Evolutionary conservation across 306 rosid species (phyloP), one percentile per base, ranked within the genome.

Genomic region (Echinosophora koreensis): DNA sequence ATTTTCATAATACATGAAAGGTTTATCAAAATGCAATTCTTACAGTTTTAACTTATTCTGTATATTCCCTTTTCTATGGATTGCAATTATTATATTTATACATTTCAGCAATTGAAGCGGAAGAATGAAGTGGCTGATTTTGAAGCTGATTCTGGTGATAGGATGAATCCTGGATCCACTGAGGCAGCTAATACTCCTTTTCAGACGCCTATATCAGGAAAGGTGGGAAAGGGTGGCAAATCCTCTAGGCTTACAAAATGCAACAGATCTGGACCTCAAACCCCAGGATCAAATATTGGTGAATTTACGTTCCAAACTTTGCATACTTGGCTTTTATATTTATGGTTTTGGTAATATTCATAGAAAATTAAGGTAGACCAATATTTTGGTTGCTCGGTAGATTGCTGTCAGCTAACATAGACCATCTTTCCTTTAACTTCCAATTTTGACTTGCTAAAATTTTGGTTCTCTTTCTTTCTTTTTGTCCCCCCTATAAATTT

Each of bases 251-350:
- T 86, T 65, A 84, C 89, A 15, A 95, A 90, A 85, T 86, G 85
- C 84, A 88, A 64, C 77, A 95, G 71, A 84, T 71, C 97, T 74
- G 97, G 92, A 82, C 87, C 88, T 51, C 95, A 84, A 80, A 92
- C 96, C 78, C 89, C 96, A 38, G 86, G 87, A 49, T 83, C 93
- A 73, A 92, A 82, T 60, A 81, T 86, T 46, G 98, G 98, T 92
- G 73, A 84, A 85, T 83, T 17, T 59, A 66, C 57, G 50, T 51
- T 69, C 49, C 41, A 60, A 78, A 68, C 66, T 81, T 52, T 78
- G 38, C 51, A 30, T n/a, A 32, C 30, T 76, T 4, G 67, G 71
- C 72, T 81, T 69, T 55, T 64, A 22, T 58, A 18, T 17, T 54
- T 34, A 5, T 73, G 18, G 15, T 60, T 68, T 74, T 67, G 5